Percentiles rank a stretch among this genome's conserved stretches.
Conservation (phyloP, 2,329 filamentous ascomycete species). For the Claviceps digitariae region DNA sequence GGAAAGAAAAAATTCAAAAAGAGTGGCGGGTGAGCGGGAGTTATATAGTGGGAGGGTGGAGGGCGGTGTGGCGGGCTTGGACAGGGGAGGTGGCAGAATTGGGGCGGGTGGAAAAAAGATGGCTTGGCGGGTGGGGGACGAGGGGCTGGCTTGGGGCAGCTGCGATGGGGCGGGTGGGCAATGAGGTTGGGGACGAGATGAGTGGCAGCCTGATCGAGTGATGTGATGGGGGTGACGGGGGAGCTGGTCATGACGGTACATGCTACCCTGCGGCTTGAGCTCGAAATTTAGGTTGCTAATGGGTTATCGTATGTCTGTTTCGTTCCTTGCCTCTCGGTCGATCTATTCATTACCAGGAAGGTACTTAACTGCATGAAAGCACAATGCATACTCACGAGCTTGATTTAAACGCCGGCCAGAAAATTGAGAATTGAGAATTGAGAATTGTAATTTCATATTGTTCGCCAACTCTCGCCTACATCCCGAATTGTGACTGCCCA, state of each 20-base stretch:
- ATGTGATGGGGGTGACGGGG: too few species aligned
- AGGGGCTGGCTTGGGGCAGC: not conserved
- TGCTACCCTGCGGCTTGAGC: not conserved
- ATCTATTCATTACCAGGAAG: too few species aligned
- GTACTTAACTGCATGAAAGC: too few species aligned
- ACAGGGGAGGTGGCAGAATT: constrained; percentile 6
- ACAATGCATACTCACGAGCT: not conserved
- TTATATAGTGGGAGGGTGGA: constrained; percentile 12
- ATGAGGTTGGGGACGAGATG: constrained; percentile 1
- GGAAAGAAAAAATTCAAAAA: constrained; percentile 14
- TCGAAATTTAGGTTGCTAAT: not conserved
- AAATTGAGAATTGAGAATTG: not conserved
- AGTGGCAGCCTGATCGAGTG: not conserved
- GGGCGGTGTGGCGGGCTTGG: constrained; percentile 10
- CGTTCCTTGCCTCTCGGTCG: not conserved
- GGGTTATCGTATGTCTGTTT: too few species aligned
- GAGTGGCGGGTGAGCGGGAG: constrained; percentile 1
- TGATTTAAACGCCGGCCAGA: not conserved
- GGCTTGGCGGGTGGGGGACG: not conserved
- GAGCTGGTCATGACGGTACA: too few species aligned
- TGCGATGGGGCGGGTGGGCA: not conserved
- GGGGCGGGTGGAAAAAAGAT: not conserved
- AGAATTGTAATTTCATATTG: not conserved
- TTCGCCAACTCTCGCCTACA: not conserved
- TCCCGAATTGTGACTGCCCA: not conserved